These are phyloP conservation scores for Debaryomyces subglobosus DNA, from an alignment of 1,139 yeast genomes.

Conservation along the genomic window DNA sequence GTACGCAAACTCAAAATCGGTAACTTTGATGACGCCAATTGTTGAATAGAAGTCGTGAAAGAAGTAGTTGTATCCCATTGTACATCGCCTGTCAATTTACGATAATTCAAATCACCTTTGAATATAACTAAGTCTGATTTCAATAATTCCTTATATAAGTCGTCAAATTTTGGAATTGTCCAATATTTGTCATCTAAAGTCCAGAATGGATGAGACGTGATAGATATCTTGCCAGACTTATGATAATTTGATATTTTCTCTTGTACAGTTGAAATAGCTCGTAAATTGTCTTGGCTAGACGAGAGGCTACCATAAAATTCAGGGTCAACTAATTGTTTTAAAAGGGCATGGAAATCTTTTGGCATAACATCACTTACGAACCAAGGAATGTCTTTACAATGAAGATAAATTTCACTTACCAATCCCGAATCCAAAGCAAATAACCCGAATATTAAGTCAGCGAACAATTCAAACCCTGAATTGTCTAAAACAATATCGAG, in stretches of 20 bases:
- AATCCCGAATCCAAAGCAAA: constrained; percentile 75
- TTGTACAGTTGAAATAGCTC: constrained; percentile 45
- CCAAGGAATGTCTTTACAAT: constrained; percentile 93
- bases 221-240: constrained; percentile 51
- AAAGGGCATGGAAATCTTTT: constrained; percentile 67
- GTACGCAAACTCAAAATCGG: constrained; percentile 81
- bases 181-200: constrained; percentile 75
- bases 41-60: constrained; percentile 70
- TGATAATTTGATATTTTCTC: constrained; percentile 53
- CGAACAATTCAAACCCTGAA: constrained; percentile 92
- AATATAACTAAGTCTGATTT: constrained; percentile 74
- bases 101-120: constrained; percentile 94
- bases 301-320: constrained; percentile 54
- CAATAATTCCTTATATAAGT: constrained; percentile 49
- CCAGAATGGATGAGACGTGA: constrained; percentile 82
- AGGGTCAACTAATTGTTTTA: constrained; percentile 59
- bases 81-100: constrained; percentile 90
- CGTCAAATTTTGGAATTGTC: constrained; percentile 54
- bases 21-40: constrained; percentile 62
- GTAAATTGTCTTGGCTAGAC: constrained; percentile 22
- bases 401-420: constrained; percentile 67
- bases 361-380: constrained; percentile 95
- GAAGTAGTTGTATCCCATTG: constrained; percentile 84
- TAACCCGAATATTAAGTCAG: constrained; percentile 77
- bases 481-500: constrained; percentile 91